A percentile compares a stretch with the other conserved stretches of the same genome.
Conservation (phyloP, 768 basidiomycete species). For the Boletus rufocinnamomeus region DNA sequence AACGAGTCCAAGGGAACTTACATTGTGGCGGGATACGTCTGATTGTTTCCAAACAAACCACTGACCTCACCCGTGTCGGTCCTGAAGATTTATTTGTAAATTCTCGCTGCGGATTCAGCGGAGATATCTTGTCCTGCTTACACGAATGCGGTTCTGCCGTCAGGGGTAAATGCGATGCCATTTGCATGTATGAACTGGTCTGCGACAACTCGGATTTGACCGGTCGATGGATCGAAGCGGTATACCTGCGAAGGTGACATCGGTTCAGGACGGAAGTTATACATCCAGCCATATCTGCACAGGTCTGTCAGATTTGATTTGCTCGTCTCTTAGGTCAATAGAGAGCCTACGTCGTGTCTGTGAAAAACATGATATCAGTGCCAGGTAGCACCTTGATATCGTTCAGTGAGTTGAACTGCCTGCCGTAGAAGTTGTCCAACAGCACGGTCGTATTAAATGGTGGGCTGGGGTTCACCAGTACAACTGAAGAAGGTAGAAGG, state of each 20-base stretch:
- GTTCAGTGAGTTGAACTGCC: conserved; percentile 83
- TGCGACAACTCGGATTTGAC: too few species aligned
- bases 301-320: not conserved
- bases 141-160: conserved; percentile 22
- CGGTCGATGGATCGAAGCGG: not conserved
- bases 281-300: not conserved
- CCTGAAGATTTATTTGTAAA: conserved; percentile 26
- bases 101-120: not conserved
- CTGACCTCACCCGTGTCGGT: conserved; percentile 36
- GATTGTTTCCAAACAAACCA: conserved; percentile 52
- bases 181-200: not conserved
- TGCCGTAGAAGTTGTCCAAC: conserved; percentile 76
- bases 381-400: conserved; percentile 74
- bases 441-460: conserved; percentile 71
- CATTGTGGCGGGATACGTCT: conserved; percentile 71
- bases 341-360: conserved; percentile 60
- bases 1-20: conserved; percentile 35
- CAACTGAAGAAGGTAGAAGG: conserved; percentile 58
- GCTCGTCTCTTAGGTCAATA: not conserved
- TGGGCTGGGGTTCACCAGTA: conserved; percentile 60
- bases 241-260: not conserved
- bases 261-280: not conserved
- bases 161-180: not conserved
- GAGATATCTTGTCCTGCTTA: conserved; percentile 23
- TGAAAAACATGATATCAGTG: conserved; percentile 73